Evolutionary conservation across 1,284 basidiomycete genomes (phyloP).

Genomic region (Malassezia arunalokei): DNA sequence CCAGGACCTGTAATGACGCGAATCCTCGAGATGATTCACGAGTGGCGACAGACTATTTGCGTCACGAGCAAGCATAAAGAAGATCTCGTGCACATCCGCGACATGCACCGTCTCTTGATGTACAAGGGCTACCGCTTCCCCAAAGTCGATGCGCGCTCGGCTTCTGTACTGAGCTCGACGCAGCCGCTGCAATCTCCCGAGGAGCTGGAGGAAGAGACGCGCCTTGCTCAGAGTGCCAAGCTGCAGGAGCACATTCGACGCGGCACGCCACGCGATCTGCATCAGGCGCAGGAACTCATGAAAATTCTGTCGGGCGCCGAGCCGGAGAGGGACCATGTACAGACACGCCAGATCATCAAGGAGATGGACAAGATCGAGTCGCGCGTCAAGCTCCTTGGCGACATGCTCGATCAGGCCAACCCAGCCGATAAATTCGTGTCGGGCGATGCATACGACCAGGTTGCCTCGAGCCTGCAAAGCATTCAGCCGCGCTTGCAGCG

Average conservation of each 20-base stretch:
- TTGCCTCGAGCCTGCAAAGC: slow-evolving; percentile 65
- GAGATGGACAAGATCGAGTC: slow-evolving; percentile 90
- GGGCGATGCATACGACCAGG: slow-evolving; percentile 95
- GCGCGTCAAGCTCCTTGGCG: slow-evolving; percentile 84
- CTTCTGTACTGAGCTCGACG: slow-evolving; percentile 52
- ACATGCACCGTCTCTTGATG: slow-evolving; percentile 87
- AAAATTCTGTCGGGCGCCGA: slow-evolving; percentile 79
- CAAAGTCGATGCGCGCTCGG: slow-evolving; percentile 34
- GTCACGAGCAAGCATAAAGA: slow-evolving; percentile 82
- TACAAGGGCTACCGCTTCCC: slow-evolving; percentile 58
- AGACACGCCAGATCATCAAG: slow-evolving; percentile 73
- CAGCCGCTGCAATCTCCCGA: slow-evolving; percentile 69
- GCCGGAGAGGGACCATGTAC: slow-evolving; percentile 73
- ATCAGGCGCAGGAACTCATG: slow-evolving; percentile 94
- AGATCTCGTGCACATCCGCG: slow-evolving; percentile 88
- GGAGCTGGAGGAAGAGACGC: slow-evolving; percentile 89
- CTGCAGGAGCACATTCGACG: slow-evolving; percentile 92
- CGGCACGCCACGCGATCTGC: slow-evolving; percentile 86
- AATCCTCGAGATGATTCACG: slow-evolving; percentile 82
- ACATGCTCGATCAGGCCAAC: slow-evolving; percentile 90
- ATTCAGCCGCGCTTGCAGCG: slow-evolving; percentile 92
- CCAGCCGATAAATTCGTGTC: slow-evolving; percentile 51
- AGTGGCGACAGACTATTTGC: slow-evolving; percentile 92
- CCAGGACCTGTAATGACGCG: slow-evolving; percentile 86
- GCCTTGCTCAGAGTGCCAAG: slow-evolving; percentile 88